These are phyloP conservation scores for Suillus brevipes DNA, from an alignment of 768 basidiomycete genomes.

Conservation along the genomic window DNA sequence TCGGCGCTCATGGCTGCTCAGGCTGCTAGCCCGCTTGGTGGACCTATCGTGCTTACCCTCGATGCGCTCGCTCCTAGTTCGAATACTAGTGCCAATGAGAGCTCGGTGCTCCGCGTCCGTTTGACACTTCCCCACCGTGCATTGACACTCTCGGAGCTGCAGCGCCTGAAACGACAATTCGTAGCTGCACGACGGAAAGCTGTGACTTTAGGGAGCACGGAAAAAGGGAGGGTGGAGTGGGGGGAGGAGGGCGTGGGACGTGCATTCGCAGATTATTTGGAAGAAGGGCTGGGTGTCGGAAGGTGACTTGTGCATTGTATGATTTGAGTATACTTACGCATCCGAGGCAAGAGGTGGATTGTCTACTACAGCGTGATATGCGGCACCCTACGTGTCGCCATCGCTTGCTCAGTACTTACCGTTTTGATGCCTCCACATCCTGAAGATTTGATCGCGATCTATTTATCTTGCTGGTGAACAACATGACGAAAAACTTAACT, in stretches of 20 bases:
- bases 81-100: not conserved
- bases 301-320: not conserved
- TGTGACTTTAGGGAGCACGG: not conserved
- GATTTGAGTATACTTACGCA: no score
- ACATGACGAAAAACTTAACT: no score
- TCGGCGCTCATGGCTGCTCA: not conserved
- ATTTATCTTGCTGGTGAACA: no score
- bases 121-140: not conserved
- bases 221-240: not conserved
- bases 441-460: no score
- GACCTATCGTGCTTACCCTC: not conserved
- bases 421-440: no score
- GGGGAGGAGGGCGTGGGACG: not conserved
- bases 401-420: no score
- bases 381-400: no score
- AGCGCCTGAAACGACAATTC: not conserved
- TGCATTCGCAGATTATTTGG: slow-evolving; percentile 64
- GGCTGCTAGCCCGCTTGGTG: not conserved
- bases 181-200: not conserved
- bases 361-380: no score
- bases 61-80: not conserved
- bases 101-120: not conserved
- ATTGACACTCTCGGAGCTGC: not conserved
- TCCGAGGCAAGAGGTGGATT: not conserved
- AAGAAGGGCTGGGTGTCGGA: slow-evolving; percentile 40